Base-by-base conservation (phyloP, 495 filamentous ascomycete species). In the Neurospora pannonica region DNA sequence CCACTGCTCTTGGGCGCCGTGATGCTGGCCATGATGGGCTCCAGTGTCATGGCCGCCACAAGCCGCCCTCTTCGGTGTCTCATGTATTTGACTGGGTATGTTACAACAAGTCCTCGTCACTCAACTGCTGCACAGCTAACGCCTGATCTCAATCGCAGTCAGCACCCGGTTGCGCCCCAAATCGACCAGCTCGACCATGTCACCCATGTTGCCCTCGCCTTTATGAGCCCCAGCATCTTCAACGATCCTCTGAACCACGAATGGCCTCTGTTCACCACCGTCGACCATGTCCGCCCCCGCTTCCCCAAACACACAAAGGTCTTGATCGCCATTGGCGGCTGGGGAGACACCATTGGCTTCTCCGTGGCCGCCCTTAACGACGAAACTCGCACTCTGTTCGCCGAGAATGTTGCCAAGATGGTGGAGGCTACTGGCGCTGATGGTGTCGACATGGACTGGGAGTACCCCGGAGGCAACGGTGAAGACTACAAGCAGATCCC, bases 381-480 rank as follows among this genome's bases (percentile, higher is more conserved):
- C 0, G 78, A 84, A 10, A 85, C 83, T 8, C 86, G 90, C 15
- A 77, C 82, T 71, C 83, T 77, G 28, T 94, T 91, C 77, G 92
- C 91, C 31, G 86, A 85, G 73, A 92, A 92, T 74, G 85, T 93
- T 3, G 87, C 86, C 8, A 79, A 81, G 1, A 91, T 93, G 90
- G 83, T 94, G 11, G 81, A 85, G 3, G 81, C 82, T 13, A 89
- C 87, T 13, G 88, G 88, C 0, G 90, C 91, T 42, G 91, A 93
- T 77, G 91, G 84, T 19, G 82, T 89, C 80, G 92, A 94, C 74
- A 89, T 94, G 72, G 92, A 94, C 78, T 94, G 92, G 92, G 92
- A 94, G 76, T 94, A 93, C 78, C 92, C 92, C 2, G 92, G 91
- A 38, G 92, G 92, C 60, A 93, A 94, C 78, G 92, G 92, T 31